Evolutionary conservation across 2,329 filamentous ascomycete genomes (phyloP).

Genomic region (Nannizziopsis arthrosporioides): DNA sequence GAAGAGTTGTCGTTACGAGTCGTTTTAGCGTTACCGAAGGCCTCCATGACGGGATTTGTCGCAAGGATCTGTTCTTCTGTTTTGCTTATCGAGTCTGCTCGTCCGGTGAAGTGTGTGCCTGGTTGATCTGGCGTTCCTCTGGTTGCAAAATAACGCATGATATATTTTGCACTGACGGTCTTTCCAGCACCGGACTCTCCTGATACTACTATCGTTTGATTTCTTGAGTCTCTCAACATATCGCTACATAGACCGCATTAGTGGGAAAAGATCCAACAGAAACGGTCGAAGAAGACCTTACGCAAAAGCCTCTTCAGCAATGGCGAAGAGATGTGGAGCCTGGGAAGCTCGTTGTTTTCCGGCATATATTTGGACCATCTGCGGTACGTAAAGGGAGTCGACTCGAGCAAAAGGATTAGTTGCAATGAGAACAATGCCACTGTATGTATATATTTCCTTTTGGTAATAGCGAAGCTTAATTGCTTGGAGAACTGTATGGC

Average conservation of each 20-base stretch:
- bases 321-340: slow-evolving; percentile 94
- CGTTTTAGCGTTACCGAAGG: slow-evolving; percentile 99
- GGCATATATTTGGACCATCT: slow-evolving; percentile 99
- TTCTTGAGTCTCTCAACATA: slow-evolving; percentile 90
- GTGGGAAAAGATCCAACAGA: neutral
- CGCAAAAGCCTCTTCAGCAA: slow-evolving; percentile 97
- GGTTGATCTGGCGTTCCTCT: slow-evolving; percentile 86
- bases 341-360: slow-evolving; percentile 94
- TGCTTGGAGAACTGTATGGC: slow-evolving; percentile 69
- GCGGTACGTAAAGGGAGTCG: slow-evolving; percentile 94
- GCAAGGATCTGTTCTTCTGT: slow-evolving; percentile 97
- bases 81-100: slow-evolving; percentile 76
- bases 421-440: slow-evolving; percentile 94
- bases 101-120: slow-evolving; percentile 62
- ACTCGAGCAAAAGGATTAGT: slow-evolving; percentile 96
- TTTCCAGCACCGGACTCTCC: slow-evolving; percentile 98
- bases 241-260: slow-evolving; percentile 46
- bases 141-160: slow-evolving; percentile 99
- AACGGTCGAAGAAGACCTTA: slow-evolving; percentile 38
- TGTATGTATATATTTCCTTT: slow-evolving; percentile 99
- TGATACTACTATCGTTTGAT: slow-evolving; percentile 98
- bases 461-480: slow-evolving; percentile 94
- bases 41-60: slow-evolving; percentile 99
- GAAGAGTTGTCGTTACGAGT: slow-evolving; percentile 99
- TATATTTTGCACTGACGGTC: slow-evolving; percentile 98